Conservation (phyloP, 768 basidiomycete species). For the Tremella mesenterica region DNA sequence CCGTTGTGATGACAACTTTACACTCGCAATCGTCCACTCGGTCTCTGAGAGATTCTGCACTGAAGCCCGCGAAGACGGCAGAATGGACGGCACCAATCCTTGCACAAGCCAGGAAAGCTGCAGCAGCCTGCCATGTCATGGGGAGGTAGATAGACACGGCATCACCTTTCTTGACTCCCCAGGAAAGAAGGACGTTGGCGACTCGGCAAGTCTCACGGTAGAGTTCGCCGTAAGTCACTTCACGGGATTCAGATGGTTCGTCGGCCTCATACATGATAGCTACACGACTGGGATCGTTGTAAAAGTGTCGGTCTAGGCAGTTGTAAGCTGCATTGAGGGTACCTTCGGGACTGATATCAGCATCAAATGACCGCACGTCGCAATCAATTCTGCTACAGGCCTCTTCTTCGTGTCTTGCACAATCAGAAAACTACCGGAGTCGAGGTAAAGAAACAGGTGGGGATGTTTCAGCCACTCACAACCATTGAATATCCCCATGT, state of each 20-base stretch:
- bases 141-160: conserved; percentile 43
- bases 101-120: conserved; percentile 94
- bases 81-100: conserved; percentile 95
- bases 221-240: conserved; percentile 73
- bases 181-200: conserved; percentile 81
- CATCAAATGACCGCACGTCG: background rate
- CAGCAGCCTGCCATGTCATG: conserved; percentile 66
- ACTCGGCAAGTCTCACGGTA: conserved; percentile 78
- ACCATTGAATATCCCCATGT: conserved; percentile 86
- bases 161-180: conserved; percentile 91
- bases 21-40: conserved; percentile 80
- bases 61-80: conserved; percentile 96
- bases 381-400: too few relatives aligned
- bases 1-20: conserved; percentile 86
- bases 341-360: conserved; percentile 61
- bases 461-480: conserved; percentile 43
- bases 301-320: conserved; percentile 94
- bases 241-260: conserved; percentile 70
- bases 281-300: conserved; percentile 72
- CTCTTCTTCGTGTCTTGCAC: too few relatives aligned
- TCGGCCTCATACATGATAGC: conserved; percentile 99
- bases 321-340: conserved; percentile 89
- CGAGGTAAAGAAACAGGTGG: background rate
- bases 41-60: conserved; percentile 85
- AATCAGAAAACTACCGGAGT: too few relatives aligned